Conservation (phyloP, 2,329 filamentous ascomycete species). For the Remersonia thermophila region DNA sequence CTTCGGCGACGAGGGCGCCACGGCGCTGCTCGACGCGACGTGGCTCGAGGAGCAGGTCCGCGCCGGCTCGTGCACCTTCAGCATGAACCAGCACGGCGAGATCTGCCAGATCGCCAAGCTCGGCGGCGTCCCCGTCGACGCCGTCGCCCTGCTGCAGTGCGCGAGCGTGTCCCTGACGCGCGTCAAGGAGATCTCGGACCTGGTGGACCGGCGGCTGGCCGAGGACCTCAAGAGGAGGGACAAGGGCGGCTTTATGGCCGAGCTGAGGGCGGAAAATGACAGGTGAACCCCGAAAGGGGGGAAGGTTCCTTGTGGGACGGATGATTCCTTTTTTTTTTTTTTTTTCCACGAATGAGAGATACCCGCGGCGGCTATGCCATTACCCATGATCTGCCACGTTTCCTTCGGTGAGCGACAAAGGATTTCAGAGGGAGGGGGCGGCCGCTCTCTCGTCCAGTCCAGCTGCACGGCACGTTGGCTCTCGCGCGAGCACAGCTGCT, state of each 20-base stretch:
- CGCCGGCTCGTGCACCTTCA: conserved; percentile 64
- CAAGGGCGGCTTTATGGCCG: conserved; percentile 64
- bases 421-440: too few relatives aligned
- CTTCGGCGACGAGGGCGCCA: conserved; percentile 59
- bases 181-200: conserved; percentile 64
- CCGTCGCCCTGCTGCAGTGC: conserved; percentile 64
- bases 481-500: too few relatives aligned
- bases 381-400: background rate
- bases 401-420: too few relatives aligned
- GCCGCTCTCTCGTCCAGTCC: too few relatives aligned
- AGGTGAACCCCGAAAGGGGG: conserved; percentile 40
- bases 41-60: conserved; percentile 66
- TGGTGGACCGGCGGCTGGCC: conserved; percentile 61
- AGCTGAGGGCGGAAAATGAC: conserved; percentile 74
- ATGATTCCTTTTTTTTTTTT: too few relatives aligned
- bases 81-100: conserved; percentile 80
- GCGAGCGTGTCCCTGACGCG: conserved; percentile 62
- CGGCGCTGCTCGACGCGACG: conserved; percentile 59
- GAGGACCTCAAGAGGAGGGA: conserved; percentile 69
- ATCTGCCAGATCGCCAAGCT: conserved; percentile 86
- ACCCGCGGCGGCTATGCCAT: conserved; percentile 19
- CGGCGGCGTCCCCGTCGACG: conserved; percentile 72
- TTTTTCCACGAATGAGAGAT: conserved; percentile 27
- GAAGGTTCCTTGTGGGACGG: too few relatives aligned
- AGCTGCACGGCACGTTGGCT: too few relatives aligned